These are phyloP conservation scores for Truncatella angustata DNA, from an alignment of 2,329 filamentous ascomycete genomes.

Conservation along the genomic window DNA sequence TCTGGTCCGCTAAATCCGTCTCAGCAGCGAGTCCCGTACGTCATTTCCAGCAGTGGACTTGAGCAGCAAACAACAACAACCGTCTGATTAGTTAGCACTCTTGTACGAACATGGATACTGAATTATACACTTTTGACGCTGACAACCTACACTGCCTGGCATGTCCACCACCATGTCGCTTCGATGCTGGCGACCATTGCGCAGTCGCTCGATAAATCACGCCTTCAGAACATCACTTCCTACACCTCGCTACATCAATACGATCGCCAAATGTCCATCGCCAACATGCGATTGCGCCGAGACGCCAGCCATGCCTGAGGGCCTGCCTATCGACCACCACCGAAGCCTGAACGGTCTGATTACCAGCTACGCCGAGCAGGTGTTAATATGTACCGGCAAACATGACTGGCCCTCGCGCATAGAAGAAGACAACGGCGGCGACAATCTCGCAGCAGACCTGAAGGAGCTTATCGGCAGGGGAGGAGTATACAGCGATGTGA, in stretches of 20 bases:
- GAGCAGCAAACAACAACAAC: neutral
- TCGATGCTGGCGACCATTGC: slow-evolving; percentile 1
- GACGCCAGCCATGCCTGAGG: slow-evolving; percentile 61
- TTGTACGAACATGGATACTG: no score
- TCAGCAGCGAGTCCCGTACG: neutral
- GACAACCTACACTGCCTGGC: neutral
- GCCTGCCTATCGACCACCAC: slow-evolving; percentile 71
- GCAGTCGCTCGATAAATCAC: slow-evolving; percentile 8
- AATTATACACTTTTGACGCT: no score
- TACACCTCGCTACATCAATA: slow-evolving; percentile 23
- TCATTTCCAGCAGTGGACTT: no score
- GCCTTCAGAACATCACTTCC: neutral
- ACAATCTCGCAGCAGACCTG: slow-evolving; percentile 68
- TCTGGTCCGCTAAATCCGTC: neutral
- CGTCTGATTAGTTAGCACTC: neutral
- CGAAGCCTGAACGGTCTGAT: slow-evolving; percentile 74
- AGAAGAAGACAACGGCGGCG: slow-evolving; percentile 71
- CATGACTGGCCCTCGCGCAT: slow-evolving; percentile 81
- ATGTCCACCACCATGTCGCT: neutral
- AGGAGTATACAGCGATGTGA: slow-evolving; percentile 65
- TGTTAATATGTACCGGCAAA: slow-evolving; percentile 79
- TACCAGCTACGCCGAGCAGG: slow-evolving; percentile 74
- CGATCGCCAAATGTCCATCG: slow-evolving; percentile 62
- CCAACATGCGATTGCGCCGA: slow-evolving; percentile 75
- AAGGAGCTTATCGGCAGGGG: slow-evolving; percentile 67